Base-by-base conservation (phyloP, 805 yeast species). In the Babjeviella inositovora region DNA sequence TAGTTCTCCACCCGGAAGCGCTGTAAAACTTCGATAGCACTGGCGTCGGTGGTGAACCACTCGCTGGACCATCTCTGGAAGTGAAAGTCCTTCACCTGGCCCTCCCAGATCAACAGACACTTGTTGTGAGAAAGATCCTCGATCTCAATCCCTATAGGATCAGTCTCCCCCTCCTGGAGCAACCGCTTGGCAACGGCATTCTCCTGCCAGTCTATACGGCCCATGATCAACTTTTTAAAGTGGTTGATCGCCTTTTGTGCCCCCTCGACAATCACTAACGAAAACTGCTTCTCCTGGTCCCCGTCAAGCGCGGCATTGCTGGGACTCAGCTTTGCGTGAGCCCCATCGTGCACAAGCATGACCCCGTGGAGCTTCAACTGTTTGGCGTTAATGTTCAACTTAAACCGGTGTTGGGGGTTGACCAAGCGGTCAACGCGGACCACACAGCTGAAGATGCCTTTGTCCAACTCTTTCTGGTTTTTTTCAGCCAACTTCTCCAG, bases 321-420 rank as follows among this genome's bases (percentile, higher is more conserved):
- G n/a, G n/a, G n/a, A n/a, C n/a, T n/a, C n/a, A n/a, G n/a, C n/a
- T n/a, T n/a, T n/a, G n/a, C n/a, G n/a, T n/a, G n/a, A 8, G 37
- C 38, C 5, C 39, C 23, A 9, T 34, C 44, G 2, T 57, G 49
- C 12, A 62, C 42, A 3, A 55, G 41, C 3, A 73, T 36, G 27
- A 72, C 59, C 13, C 98, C 99, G 3, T 53, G 55, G 13, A 85
- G 45, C 2, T 53, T 62, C 22, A 69, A 41, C 39, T 87, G 87
- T 32, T 69, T 69, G 1, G 94, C 93, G 43, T 82, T 82, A 30
- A 63, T 65, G 36, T 81, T 85, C 6, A 85, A 61, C 38, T 84
- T 79, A 46, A 54, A 84, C 21, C 63, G 48, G 32, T 80, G 79
- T 30, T 72, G 70, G 0, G 77, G 74, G 41, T 73, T 72, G 2